Conservation (phyloP, 2,329 filamentous ascomycete genomes). For the Xylariaceae sp. region DNA sequence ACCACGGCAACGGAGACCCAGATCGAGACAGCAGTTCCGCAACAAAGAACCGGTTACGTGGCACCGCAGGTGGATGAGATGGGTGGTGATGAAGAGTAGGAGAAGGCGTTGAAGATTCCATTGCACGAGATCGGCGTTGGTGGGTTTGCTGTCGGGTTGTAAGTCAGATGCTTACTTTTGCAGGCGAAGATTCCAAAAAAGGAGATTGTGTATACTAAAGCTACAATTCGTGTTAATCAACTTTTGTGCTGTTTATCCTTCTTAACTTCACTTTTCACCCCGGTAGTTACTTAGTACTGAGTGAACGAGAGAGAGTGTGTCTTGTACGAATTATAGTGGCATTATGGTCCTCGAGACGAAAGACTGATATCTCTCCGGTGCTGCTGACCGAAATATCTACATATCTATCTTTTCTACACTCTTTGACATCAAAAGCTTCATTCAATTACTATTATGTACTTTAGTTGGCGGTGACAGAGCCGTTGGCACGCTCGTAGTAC, state of each 20-base stretch:
- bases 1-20: conserved; percentile 54
- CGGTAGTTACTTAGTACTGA: too few species aligned
- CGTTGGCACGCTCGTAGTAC: conserved; percentile 47
- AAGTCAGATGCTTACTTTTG: background rate
- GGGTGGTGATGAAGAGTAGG: conserved; percentile 42
- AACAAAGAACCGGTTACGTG: conserved; percentile 37
- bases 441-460: too few species aligned
- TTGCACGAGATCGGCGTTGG: conserved; percentile 29
- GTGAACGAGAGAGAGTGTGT: too few species aligned
- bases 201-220: conserved; percentile 5
- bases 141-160: conserved; percentile 9
- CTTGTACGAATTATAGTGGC: too few species aligned
- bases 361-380: too few species aligned
- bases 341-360: too few species aligned
- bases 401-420: too few species aligned
- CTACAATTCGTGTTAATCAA: background rate
- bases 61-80: conserved; percentile 52
- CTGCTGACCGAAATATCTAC: too few species aligned
- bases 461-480: background rate
- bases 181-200: background rate
- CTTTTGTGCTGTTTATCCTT: too few species aligned
- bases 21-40: conserved; percentile 39
- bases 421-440: too few species aligned
- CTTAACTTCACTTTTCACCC: too few species aligned
- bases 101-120: conserved; percentile 1